These are phyloP conservation scores for Aspergillus sp. DNA, from an alignment of 2,329 filamentous ascomycete genomes.

Conservation along the genomic window DNA sequence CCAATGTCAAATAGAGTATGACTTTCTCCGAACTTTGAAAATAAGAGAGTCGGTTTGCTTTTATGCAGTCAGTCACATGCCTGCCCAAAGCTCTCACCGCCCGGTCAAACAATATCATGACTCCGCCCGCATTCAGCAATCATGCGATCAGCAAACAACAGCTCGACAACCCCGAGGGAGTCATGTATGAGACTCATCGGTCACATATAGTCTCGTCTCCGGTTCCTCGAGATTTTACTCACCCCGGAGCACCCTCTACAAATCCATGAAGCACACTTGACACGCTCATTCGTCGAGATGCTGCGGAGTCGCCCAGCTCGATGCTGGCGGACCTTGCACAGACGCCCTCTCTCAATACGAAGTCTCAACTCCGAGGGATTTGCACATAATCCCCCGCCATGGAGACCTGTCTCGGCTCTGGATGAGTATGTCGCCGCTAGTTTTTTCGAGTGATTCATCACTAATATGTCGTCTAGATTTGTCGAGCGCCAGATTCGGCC, in stretches of 20 bases:
- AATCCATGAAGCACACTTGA: conserved; percentile 17
- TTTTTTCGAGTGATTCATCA: neutral
- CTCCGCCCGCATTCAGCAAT: conserved; percentile 3
- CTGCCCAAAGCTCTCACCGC: conserved; percentile 18
- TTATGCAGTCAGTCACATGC: conserved; percentile 16
- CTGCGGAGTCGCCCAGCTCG: conserved; percentile 33
- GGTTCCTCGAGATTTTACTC: conserved; percentile 11
- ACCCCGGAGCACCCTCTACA: neutral
- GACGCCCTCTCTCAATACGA: conserved; percentile 18
- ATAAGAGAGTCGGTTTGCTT: neutral
- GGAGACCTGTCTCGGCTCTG: conserved; percentile 58
- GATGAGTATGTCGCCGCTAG: conserved; percentile 52
- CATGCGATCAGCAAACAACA: conserved; percentile 5
- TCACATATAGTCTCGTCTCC: conserved; percentile 10
- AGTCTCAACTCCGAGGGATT: conserved; percentile 28
- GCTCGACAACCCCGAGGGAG: conserved; percentile 4
- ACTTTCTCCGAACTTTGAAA: no score
- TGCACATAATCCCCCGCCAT: conserved; percentile 49
- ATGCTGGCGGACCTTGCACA: conserved; percentile 30
- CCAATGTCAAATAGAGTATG: neutral
- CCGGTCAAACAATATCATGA: conserved; percentile 6
- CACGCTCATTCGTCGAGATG: conserved; percentile 34
- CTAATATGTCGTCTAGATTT: conserved; percentile 63
- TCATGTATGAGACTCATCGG: conserved; percentile 19
- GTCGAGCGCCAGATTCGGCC: conserved; percentile 87